Conservation (phyloP, 2,329 filamentous ascomycete genomes). For the Tolypocladium album region DNA sequence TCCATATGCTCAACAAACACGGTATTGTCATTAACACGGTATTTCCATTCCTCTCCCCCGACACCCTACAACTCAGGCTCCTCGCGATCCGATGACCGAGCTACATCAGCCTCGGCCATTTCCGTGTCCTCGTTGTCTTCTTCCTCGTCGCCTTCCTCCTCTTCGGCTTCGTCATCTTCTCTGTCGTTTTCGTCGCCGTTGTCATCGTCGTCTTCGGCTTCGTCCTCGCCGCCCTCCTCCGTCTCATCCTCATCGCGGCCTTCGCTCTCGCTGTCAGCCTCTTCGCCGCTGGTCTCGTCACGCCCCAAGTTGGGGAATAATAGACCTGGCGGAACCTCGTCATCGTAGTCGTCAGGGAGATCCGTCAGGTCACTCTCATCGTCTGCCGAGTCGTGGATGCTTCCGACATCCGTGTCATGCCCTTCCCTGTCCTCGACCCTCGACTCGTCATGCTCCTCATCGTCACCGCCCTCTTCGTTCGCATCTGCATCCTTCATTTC, state of each 20-base stretch:
- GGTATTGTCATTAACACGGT: not conserved
- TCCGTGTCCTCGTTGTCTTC: conserved; percentile 2
- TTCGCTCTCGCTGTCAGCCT: conserved; percentile 23
- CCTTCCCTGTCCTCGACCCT: conserved; percentile 14
- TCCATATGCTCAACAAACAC: not conserved
- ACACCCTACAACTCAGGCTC: conserved; percentile 3
- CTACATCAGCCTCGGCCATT: not conserved
- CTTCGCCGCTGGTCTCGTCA: conserved; percentile 16
- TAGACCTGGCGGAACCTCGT: conserved; percentile 41
- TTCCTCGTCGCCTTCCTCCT: conserved; percentile 4
- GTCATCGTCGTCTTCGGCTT: conserved; percentile 2
- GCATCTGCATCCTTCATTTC: conserved; percentile 33
- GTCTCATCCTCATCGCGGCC: conserved; percentile 24
- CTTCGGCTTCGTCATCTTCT: conserved; percentile 5
- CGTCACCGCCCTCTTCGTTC: conserved; percentile 16
- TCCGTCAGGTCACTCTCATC: conserved; percentile 63
- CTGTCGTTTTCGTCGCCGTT: conserved; percentile 5
- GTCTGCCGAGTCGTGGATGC: conserved; percentile 54
- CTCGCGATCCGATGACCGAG: conserved; percentile 1
- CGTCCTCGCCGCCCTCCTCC: conserved; percentile 8
- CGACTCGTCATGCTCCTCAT: conserved; percentile 16
- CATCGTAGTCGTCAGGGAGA: conserved; percentile 46
- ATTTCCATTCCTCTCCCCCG: conserved; percentile 2
- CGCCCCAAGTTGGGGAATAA: conserved; percentile 39
- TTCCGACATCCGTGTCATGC: conserved; percentile 30